Evolutionary conservation across 73 alveolate genomes (phyloP), one percentile per base, ranked within the genome.

Genomic region (Paramecium primaurelia): DNA sequence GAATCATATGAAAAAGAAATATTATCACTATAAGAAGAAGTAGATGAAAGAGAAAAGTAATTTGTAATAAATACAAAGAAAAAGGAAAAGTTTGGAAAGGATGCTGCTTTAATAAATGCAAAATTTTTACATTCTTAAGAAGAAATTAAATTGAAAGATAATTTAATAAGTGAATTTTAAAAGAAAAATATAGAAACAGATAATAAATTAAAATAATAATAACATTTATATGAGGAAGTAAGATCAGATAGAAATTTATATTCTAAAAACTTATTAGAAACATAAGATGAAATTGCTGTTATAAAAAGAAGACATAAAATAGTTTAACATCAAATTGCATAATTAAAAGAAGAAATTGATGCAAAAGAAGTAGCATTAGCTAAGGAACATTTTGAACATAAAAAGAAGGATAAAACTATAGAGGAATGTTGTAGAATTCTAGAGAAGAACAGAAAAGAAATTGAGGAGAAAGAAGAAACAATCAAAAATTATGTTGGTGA

Each of bases 191-290:
- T 96, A 25, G 99, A 97, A 93, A 93, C 98, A 60, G 99, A 97
- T 86, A 98, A 98, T 73, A 97, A 97, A 86, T 96, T 97, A 84
- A 97, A 97, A 91, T 96, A 95, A 95, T 98, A 98, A 95, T 97
- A 97, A 96, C 98, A 98, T 92, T 97, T 98, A 73, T 98, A 98
- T 93, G 99, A 98, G 95, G 99, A 99, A 18, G 99, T 98, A 64
- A 97, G 99, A 64, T 95, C 99, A 49, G 99, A 98, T 86, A 96
- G 99, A 93, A 98, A 98, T 92, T 95, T 98, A 28, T 98, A 98
- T 96, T 98, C 99, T 14, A 98, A 98, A 97, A 98, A 98, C 93
- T 94, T 98, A 90, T 95, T 98, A 28, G 99, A 98, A 86, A 95
- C 95, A 32, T 95, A 97, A 51, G 99, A 97, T 80, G 99, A 97